Evolutionary conservation across 176 grass and related monocot genomes (phyloP).

Genomic region (Alloteropsis semialata): DNA sequence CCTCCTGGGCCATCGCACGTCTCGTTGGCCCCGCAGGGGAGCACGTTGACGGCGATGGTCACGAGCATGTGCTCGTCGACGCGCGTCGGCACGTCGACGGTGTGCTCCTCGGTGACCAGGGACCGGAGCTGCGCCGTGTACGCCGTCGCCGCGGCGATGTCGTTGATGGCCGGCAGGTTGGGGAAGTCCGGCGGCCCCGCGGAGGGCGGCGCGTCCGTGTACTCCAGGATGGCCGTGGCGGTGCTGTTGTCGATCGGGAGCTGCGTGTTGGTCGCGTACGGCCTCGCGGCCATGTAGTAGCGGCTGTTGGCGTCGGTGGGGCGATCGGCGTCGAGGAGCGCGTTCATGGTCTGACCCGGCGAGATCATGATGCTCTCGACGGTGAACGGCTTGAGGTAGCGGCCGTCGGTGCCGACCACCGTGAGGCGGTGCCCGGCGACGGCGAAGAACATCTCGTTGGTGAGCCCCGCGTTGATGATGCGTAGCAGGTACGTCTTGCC

Average conservation of each 20-base stretch:
- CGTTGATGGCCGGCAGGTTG: not conserved
- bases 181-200: not conserved
- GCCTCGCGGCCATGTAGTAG: conserved; percentile 44
- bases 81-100: not conserved
- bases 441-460: conserved; percentile 51
- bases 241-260: conserved; percentile 5
- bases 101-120: not conserved
- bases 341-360: conserved; percentile 37
- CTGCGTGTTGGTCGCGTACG: not conserved
- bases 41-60: conserved; percentile 8
- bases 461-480: conserved; percentile 58
- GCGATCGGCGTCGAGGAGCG: conserved; percentile 23
- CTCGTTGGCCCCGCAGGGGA: not conserved
- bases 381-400: conserved; percentile 44
- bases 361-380: conserved; percentile 28
- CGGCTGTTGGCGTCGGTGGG: not conserved
- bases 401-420: conserved; percentile 45
- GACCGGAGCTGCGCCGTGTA: conserved; percentile 26
- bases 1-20: not conserved
- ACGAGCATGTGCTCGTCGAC: conserved; percentile 42
- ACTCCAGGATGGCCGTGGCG: conserved; percentile 38
- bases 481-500: conserved; percentile 65
- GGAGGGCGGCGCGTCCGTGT: not conserved
- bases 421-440: conserved; percentile 56
- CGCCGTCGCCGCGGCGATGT: not conserved